Conservation (phyloP, 768 basidiomycete genomes). For the Psilocybe sp. region DNA sequence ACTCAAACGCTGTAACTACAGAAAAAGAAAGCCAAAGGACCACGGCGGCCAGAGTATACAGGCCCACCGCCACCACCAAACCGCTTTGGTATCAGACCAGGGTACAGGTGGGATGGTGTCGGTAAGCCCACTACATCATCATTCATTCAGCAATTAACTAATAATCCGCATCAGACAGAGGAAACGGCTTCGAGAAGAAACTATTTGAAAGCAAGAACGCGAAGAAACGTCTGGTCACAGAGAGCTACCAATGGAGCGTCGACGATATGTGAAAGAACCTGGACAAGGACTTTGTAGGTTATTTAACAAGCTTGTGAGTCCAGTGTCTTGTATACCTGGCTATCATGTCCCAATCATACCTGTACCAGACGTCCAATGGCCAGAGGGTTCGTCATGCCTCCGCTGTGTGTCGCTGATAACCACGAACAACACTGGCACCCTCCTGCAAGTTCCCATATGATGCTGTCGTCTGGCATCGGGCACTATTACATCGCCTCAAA, state of each 20-base stretch:
- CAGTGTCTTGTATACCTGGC: no score
- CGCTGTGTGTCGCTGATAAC: no score
- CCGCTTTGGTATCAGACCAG: slow-evolving; percentile 92
- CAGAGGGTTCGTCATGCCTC: no score
- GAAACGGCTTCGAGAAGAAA: slow-evolving; percentile 94
- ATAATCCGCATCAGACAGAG: slow-evolving; percentile 55
- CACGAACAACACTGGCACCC: no score
- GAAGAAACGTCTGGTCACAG: slow-evolving; percentile 61
- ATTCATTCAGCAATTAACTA: not conserved
- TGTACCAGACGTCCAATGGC: no score
- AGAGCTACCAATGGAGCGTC: slow-evolving; percentile 83
- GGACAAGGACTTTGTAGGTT: not conserved
- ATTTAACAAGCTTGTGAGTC: not conserved
- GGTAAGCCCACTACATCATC: slow-evolving; percentile 45
- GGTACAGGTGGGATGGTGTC: slow-evolving; percentile 98
- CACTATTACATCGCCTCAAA: no score
- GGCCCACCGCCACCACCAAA: slow-evolving; percentile 92
- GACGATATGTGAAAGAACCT: slow-evolving; percentile 77
- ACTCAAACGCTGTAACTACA: slow-evolving; percentile 23
- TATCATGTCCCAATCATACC: no score
- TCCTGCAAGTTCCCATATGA: no score
- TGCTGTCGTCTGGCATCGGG: no score
- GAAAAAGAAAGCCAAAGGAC: slow-evolving; percentile 76
- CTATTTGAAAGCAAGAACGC: slow-evolving; percentile 83
- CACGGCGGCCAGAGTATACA: slow-evolving; percentile 78